phyloP scores from a whole-genome alignment of 78 protist species.

The Isochrysis galbana region DNA sequence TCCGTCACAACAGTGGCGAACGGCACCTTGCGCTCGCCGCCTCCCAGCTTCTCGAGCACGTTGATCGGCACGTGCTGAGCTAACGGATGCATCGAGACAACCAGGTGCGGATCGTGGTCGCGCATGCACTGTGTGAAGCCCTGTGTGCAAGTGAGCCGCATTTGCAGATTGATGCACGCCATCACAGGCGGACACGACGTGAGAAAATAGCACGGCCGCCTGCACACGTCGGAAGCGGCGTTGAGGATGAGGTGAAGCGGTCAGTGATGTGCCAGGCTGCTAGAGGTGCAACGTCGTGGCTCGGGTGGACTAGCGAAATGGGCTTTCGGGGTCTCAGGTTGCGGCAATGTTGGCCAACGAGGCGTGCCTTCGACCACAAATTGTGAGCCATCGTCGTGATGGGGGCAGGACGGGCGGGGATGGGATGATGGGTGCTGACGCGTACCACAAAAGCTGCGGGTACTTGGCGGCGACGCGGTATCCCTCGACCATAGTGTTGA shows the following conservation, averaged over 20 bases:
- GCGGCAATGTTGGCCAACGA: too few species aligned
- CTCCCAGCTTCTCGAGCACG: not conserved
- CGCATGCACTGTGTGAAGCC: not conserved
- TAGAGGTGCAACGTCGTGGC: too few species aligned
- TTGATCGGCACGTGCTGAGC: not conserved
- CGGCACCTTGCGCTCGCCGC: not conserved
- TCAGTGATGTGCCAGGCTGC: too few species aligned
- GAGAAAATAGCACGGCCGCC: not conserved
- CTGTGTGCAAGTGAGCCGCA: not conserved
- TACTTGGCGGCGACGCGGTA: not conserved
- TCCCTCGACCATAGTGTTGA: not conserved
- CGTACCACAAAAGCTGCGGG: not conserved
- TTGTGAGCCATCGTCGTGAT: too few species aligned
- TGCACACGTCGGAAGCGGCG: too few species aligned
- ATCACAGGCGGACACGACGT: not conserved
- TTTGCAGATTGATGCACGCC: not conserved
- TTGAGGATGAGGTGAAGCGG: too few species aligned
- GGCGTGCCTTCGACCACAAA: too few species aligned
- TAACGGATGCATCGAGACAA: slow-evolving; percentile 17
- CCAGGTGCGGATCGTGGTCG: not conserved
- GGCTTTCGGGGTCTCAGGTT: too few species aligned
- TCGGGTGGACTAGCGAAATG: too few species aligned
- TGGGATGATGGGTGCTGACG: too few species aligned
- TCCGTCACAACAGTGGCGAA: slow-evolving; percentile 22
- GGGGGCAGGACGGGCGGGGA: too few species aligned